A percentile compares a stretch with the other conserved stretches of the same genome.
Conservation (phyloP, 73 alveolate genomes). For the Paramecium sonneborni region DNA sequence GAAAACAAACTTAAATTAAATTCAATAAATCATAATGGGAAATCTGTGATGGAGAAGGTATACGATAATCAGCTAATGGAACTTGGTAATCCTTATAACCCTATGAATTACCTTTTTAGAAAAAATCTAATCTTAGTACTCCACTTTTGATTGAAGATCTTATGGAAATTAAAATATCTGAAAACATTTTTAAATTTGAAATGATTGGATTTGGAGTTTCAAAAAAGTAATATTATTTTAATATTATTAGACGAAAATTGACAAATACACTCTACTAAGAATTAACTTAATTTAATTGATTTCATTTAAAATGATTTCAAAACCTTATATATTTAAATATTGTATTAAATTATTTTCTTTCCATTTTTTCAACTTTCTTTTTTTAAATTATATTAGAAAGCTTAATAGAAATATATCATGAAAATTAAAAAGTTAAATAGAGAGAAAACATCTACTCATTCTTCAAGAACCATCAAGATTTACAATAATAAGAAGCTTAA, state of each 20-base stretch:
- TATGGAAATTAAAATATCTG: slow-evolving; percentile 39
- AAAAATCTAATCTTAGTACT: not conserved
- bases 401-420: not conserved
- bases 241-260: not conserved
- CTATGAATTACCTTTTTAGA: not conserved
- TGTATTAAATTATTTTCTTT: slow-evolving; percentile 62
- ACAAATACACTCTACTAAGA: not conserved
- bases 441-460: not conserved
- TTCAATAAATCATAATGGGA: not conserved
- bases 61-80: slow-evolving; percentile 52
- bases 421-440: not conserved
- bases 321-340: slow-evolving; percentile 66
- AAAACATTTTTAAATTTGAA: slow-evolving; percentile 42
- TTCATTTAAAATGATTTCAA: not conserved
- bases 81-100: slow-evolving; percentile 32
- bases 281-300: not conserved
- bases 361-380: slow-evolving; percentile 70
- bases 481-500: not conserved
- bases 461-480: not conserved
- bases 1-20: slow-evolving; percentile 10
- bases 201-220: slow-evolving; percentile 15
- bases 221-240: not conserved
- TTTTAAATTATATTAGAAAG: too few relatives aligned
- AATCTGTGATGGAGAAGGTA: slow-evolving; percentile 37
- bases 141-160: slow-evolving; percentile 10